These are phyloP conservation scores for Nitzschia putrida DNA, from an alignment of 108 stramenopile species.

Conservation along the genomic window DNA sequence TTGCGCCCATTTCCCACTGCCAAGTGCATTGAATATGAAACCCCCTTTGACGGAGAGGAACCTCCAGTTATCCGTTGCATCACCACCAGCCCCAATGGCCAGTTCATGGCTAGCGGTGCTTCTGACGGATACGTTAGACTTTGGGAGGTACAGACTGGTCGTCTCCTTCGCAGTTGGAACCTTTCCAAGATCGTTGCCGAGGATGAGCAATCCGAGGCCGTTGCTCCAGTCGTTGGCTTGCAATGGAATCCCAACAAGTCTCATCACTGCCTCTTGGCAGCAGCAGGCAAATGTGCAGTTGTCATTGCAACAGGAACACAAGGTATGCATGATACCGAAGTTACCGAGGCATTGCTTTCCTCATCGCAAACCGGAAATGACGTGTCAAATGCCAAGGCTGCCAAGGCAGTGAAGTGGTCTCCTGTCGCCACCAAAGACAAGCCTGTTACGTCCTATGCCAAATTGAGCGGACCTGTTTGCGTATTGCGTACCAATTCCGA, in stretches of 20 bases:
- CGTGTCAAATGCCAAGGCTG: conserved; percentile 72
- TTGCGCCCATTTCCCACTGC: conserved; percentile 96
- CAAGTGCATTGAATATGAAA: conserved; percentile 82
- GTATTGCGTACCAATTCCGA: conserved; percentile 64
- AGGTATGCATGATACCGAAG: conserved; percentile 67
- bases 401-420: conserved; percentile 78
- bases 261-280: conserved; percentile 85
- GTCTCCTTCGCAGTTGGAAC: conserved; percentile 76
- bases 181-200: conserved; percentile 31
- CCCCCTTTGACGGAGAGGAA: conserved; percentile 58
- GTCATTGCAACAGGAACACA: conserved; percentile 91
- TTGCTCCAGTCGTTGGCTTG: conserved; percentile 62
- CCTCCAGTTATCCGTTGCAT: conserved; percentile 76
- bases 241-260: conserved; percentile 93
- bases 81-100: conserved; percentile 90
- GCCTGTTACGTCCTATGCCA: conserved; percentile 57
- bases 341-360: conserved; percentile 84
- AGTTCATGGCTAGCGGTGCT: conserved; percentile 92
- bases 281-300: conserved; percentile 76
- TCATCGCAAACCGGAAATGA: conserved; percentile 68
- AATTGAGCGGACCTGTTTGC: conserved; percentile 58
- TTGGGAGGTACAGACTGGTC: conserved; percentile 94
- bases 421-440: conserved; percentile 26
- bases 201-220: conserved; percentile 35
- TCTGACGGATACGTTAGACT: conserved; percentile 88